Evolutionary conservation across 1,284 basidiomycete genomes (phyloP), one percentile per base, ranked within the genome.

Genomic region (Amylostereum areolatum): DNA sequence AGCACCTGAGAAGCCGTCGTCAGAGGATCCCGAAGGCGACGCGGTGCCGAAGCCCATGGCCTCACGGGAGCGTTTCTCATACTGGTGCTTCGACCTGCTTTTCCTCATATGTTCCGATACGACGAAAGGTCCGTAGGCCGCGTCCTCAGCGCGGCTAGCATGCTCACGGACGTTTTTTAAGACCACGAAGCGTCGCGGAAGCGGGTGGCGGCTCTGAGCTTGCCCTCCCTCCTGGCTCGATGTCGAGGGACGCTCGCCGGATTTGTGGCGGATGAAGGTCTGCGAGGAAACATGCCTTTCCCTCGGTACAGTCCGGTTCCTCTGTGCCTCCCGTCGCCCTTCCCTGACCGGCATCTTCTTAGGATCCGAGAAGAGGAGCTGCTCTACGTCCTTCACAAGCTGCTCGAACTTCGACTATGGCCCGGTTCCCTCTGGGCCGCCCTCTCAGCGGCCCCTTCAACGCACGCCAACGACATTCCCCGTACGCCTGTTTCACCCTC

Each of bases 51-150:
- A 1, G 75, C 78, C 42, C 68, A 69, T 28, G 77, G 69, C 86
- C 36, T 81, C 85, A 1, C 75, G 89, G 43, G 94, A 98, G 65
- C 73, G 87, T 7, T 92, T 94, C 61, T 85, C 89, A 6, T 97
- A 93, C 67, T 97, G 94, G 93, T 93, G 90, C 57, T 88, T 97
- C 53, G 92, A 97, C 59, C 68, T 96, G 27, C 66, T 98, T 12
- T 93, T 97, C 64, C 64, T 88, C 54, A 75, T 89, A 27, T 92
- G 88, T 58, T 85, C 85, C 0, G 71, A 81, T 56, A 69, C 72
- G 0, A 78, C 76, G 1, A 73, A 73, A 66, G 83, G 88, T 86
- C 51, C 34, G 70, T 57, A 8, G 24, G 33, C 45, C 51, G 28
- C 47, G 12, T 32, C 35, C 42, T 27, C 28, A 8, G 10, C 43